Percentiles rank a stretch among this genome's conserved stretches.
Evolutionary conservation across 2,329 filamentous ascomycete genomes (phyloP).

Genomic region (Ustilaginoidea virens): DNA sequence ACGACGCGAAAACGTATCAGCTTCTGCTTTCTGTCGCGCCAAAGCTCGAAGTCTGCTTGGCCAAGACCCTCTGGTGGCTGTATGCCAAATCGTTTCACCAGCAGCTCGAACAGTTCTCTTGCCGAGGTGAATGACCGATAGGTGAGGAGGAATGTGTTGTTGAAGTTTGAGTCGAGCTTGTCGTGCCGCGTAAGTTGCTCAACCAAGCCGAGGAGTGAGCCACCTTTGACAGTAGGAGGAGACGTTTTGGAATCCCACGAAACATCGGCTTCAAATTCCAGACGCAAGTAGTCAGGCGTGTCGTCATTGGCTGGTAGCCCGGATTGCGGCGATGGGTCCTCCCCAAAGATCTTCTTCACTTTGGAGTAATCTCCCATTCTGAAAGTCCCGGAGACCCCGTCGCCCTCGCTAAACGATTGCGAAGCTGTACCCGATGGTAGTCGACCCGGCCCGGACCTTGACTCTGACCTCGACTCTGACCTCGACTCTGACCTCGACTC

Average conservation of each 20-base stretch:
- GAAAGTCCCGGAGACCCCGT: slow-evolving; percentile 32
- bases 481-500: slow-evolving; percentile 34
- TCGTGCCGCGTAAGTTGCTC: slow-evolving; percentile 94
- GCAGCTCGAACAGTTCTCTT: slow-evolving; percentile 77
- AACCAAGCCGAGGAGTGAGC: slow-evolving; percentile 75
- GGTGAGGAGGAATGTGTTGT: slow-evolving; percentile 93
- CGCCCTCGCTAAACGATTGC: slow-evolving; percentile 51
- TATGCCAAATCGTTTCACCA: slow-evolving; percentile 82
- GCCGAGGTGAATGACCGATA: slow-evolving; percentile 92
- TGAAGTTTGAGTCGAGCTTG: slow-evolving; percentile 87
- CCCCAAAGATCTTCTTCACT: slow-evolving; percentile 50
- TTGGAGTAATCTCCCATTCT: slow-evolving; percentile 48
- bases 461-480: slow-evolving; percentile 31
- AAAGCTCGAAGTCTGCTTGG: slow-evolving; percentile 63
- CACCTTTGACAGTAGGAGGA: slow-evolving; percentile 67
- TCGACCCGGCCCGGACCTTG: slow-evolving; percentile 27
- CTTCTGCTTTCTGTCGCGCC: slow-evolving; percentile 91
- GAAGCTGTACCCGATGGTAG: too few relatives aligned
- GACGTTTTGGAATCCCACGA: slow-evolving; percentile 75
- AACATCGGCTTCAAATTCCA: slow-evolving; percentile 80
- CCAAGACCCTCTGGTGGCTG: slow-evolving; percentile 76
- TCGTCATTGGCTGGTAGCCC: slow-evolving; percentile 48
- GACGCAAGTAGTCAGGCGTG: slow-evolving; percentile 64
- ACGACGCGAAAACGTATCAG: slow-evolving; percentile 91
- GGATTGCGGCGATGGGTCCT: slow-evolving; percentile 39